phyloP scores from a whole-genome alignment of 139 green algal species.

The Chloropicon primus region DNA sequence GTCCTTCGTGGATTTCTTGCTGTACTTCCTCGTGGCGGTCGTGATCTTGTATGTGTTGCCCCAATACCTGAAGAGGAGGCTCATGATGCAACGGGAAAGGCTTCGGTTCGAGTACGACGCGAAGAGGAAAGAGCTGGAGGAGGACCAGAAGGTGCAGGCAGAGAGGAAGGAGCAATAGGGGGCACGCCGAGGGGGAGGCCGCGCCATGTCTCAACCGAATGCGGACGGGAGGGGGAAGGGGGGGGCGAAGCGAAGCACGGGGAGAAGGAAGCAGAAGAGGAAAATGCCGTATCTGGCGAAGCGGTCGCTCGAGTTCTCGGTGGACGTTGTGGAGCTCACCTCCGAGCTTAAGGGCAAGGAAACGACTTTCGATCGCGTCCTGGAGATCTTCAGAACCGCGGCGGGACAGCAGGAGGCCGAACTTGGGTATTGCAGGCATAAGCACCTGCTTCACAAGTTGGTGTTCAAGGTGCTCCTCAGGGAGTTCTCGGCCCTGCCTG shows the following conservation, averaged over 20 bases:
- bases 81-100: slow-evolving; percentile 11
- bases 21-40: neutral
- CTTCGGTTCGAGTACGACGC: slow-evolving; percentile 15
- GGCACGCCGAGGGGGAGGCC: neutral
- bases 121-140: slow-evolving; percentile 13
- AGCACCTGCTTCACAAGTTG: neutral
- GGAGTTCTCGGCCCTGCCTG: neutral
- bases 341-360: neutral
- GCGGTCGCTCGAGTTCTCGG: neutral
- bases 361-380: neutral
- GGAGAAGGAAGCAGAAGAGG: neutral
- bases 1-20: neutral
- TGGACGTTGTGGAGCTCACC: neutral
- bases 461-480: neutral
- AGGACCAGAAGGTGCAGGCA: slow-evolving; percentile 11
- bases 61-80: slow-evolving; percentile 5
- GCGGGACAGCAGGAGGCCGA: neutral
- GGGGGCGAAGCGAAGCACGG: neutral
- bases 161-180: neutral
- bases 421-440: neutral
- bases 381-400: neutral
- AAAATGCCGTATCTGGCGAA: neutral
- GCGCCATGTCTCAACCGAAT: too few species aligned
- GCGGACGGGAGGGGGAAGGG: too few species aligned
- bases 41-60: neutral